These are phyloP conservation scores for Talaromyces atroroseus DNA, from an alignment of 2,329 filamentous ascomycete genomes.

Conservation along the genomic window DNA sequence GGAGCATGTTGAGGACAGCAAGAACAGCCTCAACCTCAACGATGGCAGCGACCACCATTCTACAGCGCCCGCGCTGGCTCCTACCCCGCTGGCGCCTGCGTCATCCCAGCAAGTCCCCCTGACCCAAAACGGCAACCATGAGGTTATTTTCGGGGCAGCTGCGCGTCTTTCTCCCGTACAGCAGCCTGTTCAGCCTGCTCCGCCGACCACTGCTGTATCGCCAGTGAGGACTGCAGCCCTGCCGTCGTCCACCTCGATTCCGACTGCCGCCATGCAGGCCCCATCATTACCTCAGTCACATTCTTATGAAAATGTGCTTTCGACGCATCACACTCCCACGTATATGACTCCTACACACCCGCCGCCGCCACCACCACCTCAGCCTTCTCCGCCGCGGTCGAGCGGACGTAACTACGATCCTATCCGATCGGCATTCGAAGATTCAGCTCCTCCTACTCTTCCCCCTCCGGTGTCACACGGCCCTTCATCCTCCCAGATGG, in stretches of 20 bases:
- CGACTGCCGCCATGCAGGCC: conserved; percentile 8
- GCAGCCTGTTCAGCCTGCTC: conserved; percentile 24
- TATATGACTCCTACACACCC: conserved; percentile 18
- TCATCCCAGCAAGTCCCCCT: conserved; percentile 8
- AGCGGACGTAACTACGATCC: conserved; percentile 86
- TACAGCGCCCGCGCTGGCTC: not conserved
- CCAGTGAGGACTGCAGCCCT: conserved; percentile 2
- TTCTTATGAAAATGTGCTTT: conserved; percentile 10
- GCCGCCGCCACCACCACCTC: conserved; percentile 21
- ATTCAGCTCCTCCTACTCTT: conserved; percentile 30
- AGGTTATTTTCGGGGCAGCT: conserved; percentile 32
- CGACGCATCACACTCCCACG: conserved; percentile 15
- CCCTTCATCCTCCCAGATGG: conserved; percentile 57
- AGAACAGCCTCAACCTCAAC: conserved; percentile 7
- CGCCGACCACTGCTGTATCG: conserved; percentile 10
- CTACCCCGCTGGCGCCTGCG: conserved; percentile 12
- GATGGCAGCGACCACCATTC: conserved; percentile 6
- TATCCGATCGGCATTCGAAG: conserved; percentile 64
- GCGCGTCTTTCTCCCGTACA: conserved; percentile 18
- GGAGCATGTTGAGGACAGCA: conserved; percentile 23
- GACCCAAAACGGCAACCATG: conserved; percentile 33
- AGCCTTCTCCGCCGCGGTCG: conserved; percentile 46
- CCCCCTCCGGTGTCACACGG: conserved; percentile 38
- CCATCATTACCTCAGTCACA: conserved; percentile 11
- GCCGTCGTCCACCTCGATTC: conserved; percentile 2